Evolutionary conservation across 345 rosid genomes (phyloP).

Genomic region (Limnanthes douglasii): DNA sequence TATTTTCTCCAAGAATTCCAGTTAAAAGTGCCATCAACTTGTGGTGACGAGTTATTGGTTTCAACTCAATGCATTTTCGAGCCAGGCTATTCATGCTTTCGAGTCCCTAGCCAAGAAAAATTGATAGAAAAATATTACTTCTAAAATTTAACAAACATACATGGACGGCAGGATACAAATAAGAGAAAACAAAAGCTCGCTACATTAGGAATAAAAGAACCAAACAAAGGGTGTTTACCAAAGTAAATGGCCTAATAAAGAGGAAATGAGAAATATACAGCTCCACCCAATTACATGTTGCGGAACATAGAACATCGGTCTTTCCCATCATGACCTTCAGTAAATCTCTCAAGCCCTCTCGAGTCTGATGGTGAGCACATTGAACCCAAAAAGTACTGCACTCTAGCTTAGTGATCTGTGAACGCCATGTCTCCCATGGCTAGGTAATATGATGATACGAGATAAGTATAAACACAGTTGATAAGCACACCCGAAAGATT

Average conservation of each 20-base stretch:
- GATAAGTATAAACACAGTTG: slow-evolving; percentile 6
- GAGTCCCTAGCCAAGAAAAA: slow-evolving; percentile 43
- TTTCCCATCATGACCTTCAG: slow-evolving; percentile 86
- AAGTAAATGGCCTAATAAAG: slow-evolving; percentile 77
- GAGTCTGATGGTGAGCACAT: slow-evolving; percentile 68
- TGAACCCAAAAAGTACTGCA: slow-evolving; percentile 80
- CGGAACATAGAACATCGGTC: slow-evolving; percentile 28
- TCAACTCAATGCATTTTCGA: slow-evolving; percentile 69
- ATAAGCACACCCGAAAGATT: slow-evolving; percentile 2
- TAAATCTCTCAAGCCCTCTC: slow-evolving; percentile 82
- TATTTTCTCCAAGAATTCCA: slow-evolving; percentile 86
- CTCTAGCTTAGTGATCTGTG: slow-evolving; percentile 68
- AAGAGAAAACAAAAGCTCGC: background rate
- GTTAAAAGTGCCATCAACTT: slow-evolving; percentile 49
- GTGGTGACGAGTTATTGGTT: slow-evolving; percentile 45
- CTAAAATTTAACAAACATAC: too few relatives aligned
- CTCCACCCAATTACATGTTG: slow-evolving; percentile 74
- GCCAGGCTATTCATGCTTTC: slow-evolving; percentile 86
- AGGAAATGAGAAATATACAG: slow-evolving; percentile 66
- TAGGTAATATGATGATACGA: slow-evolving; percentile 10
- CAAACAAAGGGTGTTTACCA: slow-evolving; percentile 22
- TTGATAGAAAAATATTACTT: too few relatives aligned
- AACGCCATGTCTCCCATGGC: slow-evolving; percentile 98
- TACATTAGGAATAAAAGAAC: slow-evolving; percentile 6
- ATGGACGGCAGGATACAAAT: too few relatives aligned